These are phyloP conservation scores for Fusarium siculi DNA, from an alignment of 2,329 filamentous ascomycete genomes.

Conservation along the genomic window DNA sequence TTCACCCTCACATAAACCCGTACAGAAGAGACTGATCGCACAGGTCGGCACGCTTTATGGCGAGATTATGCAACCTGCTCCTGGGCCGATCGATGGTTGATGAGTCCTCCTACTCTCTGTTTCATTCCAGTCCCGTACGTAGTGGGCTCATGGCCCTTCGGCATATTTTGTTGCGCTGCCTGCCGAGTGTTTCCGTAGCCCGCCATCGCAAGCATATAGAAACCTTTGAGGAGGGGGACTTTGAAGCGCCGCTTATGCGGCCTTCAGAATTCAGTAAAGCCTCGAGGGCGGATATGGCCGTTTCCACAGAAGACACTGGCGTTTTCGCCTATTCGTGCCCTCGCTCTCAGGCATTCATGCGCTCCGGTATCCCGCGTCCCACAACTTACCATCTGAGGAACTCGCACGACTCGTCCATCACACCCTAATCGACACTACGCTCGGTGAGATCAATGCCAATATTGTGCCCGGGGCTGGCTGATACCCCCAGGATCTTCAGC, in stretches of 20 bases:
- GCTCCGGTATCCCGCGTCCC: conserved; percentile 31
- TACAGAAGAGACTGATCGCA: conserved; percentile 11
- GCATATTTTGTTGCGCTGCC: conserved; percentile 15
- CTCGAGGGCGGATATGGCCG: conserved; percentile 33
- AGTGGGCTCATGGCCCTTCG: conserved; percentile 5
- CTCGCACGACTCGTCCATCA: conserved; percentile 31
- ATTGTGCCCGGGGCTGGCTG: conserved; percentile 32
- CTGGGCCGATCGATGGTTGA: conserved; percentile 23
- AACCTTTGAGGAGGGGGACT: conserved; percentile 7
- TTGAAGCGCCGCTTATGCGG: conserved; percentile 47
- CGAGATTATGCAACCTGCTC: conserved; percentile 30
- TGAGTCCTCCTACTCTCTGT: conserved; percentile 30
- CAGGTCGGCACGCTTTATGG: conserved; percentile 25
- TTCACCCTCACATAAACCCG: conserved; percentile 11
- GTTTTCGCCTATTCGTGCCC: conserved; percentile 41
- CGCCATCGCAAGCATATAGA: conserved; percentile 21
- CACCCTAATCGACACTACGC: conserved; percentile 31
- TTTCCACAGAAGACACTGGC: conserved; percentile 32
- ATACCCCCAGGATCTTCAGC: conserved; percentile 31
- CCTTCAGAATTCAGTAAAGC: conserved; percentile 40
- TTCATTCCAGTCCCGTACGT: conserved; percentile 16
- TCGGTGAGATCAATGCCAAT: conserved; percentile 32
- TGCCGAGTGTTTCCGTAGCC: conserved; percentile 30
- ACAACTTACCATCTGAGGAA: conserved; percentile 1
- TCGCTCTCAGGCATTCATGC: conserved; percentile 25